phyloP scores from a whole-genome alignment of 306 rosid genomes.

The Oemleria cerasiformis region DNA sequence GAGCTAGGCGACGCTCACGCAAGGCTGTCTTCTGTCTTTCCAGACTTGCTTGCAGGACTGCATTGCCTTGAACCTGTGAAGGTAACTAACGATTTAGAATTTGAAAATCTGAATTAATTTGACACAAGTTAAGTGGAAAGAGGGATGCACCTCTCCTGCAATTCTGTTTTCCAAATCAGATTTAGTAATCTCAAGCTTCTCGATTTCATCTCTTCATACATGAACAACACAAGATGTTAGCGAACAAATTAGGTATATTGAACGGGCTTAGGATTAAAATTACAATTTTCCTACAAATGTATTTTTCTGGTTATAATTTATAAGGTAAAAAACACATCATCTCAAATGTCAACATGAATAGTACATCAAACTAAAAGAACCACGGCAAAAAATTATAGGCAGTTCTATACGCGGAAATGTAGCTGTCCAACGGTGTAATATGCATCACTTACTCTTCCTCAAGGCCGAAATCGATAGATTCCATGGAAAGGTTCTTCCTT shows the following conservation, averaged over 20 bases:
- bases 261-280: not conserved
- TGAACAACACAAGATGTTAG: slow-evolving; percentile 28
- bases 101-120: slow-evolving; percentile 27
- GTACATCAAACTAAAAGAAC: slow-evolving; percentile 12
- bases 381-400: not conserved
- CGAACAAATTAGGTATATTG: not conserved
- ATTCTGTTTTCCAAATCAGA: slow-evolving; percentile 57
- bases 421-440: slow-evolving; percentile 23
- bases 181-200: slow-evolving; percentile 59
- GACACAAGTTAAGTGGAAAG: slow-evolving; percentile 24
- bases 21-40: slow-evolving; percentile 53
- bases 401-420: slow-evolving; percentile 10
- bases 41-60: slow-evolving; percentile 44
- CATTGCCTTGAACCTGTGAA: slow-evolving; percentile 61
- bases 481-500: slow-evolving; percentile 93
- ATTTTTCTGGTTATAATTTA: not conserved
- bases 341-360: not conserved
- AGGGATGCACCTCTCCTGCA: slow-evolving; percentile 52
- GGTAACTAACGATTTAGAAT: not conserved
- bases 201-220: slow-evolving; percentile 58
- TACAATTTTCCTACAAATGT: not conserved
- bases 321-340: slow-evolving; percentile 5
- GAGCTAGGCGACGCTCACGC: slow-evolving; percentile 68
- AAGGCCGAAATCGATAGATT: slow-evolving; percentile 51
- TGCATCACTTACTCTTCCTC: slow-evolving; percentile 79